Base-by-base conservation (phyloP, 1,284 basidiomycete genomes). In the Ceratobasidium sp. region DNA sequence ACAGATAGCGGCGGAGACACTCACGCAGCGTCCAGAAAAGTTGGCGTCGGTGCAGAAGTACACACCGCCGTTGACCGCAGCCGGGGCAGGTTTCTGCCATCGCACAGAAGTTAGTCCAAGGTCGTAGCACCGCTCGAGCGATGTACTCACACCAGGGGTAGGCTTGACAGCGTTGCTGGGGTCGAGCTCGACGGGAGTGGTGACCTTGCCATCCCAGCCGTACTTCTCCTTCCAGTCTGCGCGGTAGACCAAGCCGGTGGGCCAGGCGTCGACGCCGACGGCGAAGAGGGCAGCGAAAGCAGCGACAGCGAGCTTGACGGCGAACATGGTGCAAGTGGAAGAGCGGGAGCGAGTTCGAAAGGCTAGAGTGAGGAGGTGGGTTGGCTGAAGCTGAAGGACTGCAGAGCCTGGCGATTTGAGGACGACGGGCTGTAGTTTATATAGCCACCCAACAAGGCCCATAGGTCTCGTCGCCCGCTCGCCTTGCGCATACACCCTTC, bases 41-140 rank as follows among this genome's bases (percentile, higher is more conserved):
- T 55, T 41, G 16, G 64, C 34, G n/a, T 53, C 36, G 28, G 30
- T 55, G 50, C 64, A 67, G 34, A 53, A 67, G n/a, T 39, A 39
- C 4, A 67, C 64, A 14, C 64, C 64, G 2, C 48, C 64, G 39
- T 67, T 67, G 64, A 53, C 30, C 1, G 30, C 46, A 23, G 48
- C 48, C n/a, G 48, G n/a, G 9, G 48, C 48, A 9, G 48, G 48
- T 50, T 50, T 50, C 48, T 50, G 48, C 10, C 48, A 50, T 50
- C 48, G 45, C 18, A 21, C 2, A 50, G 21, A 1, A 21, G 36
- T 50, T 23, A 50, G 48, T 50, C 18, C 21, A 10, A 50, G 23
- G 18, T 23, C 48, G n/a, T n/a, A 6, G n/a, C 21, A n/a, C 4
- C 23, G 48, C 23, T 3, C n/a, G 6, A 2, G n/a, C 3, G 48